A percentile compares a stretch with the other conserved stretches of the same genome.
These are phyloP conservation scores for Pseudohyphozyma bogoriensis DNA, from an alignment of 768 basidiomycete genomes.

Conservation along the genomic window DNA sequence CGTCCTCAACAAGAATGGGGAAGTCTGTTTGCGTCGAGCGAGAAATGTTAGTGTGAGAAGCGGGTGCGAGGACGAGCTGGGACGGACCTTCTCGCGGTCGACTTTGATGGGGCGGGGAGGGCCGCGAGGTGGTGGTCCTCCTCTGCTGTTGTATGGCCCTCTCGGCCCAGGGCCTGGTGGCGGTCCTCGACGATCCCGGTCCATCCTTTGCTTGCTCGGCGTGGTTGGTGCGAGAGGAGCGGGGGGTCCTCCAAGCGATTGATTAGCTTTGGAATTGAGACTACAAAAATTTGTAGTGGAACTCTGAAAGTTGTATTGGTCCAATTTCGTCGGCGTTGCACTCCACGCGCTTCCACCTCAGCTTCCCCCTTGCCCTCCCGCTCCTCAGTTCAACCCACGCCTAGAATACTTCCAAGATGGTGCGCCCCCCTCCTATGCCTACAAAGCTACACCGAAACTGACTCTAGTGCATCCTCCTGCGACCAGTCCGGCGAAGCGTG, in stretches of 20 bases:
- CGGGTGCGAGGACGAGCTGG: background rate
- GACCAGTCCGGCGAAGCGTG: constrained; percentile 16
- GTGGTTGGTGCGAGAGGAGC: too few species aligned
- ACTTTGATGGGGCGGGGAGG: constrained; percentile 4
- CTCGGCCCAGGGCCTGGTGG: too few species aligned
- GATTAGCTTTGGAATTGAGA: too few species aligned
- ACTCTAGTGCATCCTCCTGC: background rate
- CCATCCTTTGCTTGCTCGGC: too few species aligned
- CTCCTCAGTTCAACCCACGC: background rate
- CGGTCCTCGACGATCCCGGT: too few species aligned
- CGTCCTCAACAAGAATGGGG: constrained; percentile 28
- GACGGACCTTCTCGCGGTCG: constrained; percentile 23
- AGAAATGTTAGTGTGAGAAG: background rate
- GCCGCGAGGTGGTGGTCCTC: too few species aligned
- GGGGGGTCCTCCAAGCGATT: too few species aligned
- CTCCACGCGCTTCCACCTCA: background rate
- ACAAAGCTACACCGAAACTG: background rate
- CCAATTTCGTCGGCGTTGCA: too few species aligned
- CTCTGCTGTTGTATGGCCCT: too few species aligned
- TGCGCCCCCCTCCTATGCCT: background rate
- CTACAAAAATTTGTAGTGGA: too few species aligned
- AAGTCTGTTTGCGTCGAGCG: constrained; percentile 10
- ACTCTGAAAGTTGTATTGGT: too few species aligned
- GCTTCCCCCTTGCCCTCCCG: too few species aligned
- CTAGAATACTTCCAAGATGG: background rate